A percentile compares a stretch with the other conserved stretches of the same genome.
phyloP scores from a whole-genome alignment of 2,329 filamentous ascomycete genomes.

The Colletotrichum abscissum region DNA sequence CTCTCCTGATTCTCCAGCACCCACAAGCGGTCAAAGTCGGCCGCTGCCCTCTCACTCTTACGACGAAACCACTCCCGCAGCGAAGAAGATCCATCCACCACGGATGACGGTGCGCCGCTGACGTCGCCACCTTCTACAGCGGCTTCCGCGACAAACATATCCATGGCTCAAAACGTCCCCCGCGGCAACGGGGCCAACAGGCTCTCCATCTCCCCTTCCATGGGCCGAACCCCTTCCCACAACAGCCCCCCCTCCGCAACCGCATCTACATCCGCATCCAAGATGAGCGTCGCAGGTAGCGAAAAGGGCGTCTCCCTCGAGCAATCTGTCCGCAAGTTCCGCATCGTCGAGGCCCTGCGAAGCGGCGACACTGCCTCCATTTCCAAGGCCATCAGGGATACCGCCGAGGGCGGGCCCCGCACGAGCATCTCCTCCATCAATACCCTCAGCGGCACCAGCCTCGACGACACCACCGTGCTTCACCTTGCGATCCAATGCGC shows the following conservation, averaged over 20 bases:
- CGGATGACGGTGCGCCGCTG: conserved; percentile 59
- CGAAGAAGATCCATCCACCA: conserved; percentile 62
- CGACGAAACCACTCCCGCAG: conserved; percentile 62
- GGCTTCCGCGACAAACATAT: conserved; percentile 44
- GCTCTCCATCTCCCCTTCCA: conserved; percentile 56
- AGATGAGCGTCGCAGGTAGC: conserved; percentile 37
- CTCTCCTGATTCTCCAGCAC: conserved; percentile 41
- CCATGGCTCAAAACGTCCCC: conserved; percentile 49
- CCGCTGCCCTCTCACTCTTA: conserved; percentile 64
- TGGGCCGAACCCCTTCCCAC: conserved; percentile 55
- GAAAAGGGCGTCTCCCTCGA: conserved; percentile 75
- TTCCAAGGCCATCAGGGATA: conserved; percentile 83
- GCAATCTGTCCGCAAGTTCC: conserved; percentile 93
- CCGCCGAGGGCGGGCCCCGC: conserved; percentile 62
- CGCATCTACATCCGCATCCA: conserved; percentile 29
- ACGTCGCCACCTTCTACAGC: conserved; percentile 46
- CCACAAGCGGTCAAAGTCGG: conserved; percentile 67
- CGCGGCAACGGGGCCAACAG: conserved; percentile 57
- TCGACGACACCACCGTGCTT: conserved; percentile 89
- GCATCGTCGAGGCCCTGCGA: conserved; percentile 90
- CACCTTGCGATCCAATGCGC: conserved; percentile 97
- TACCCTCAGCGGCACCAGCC: conserved; percentile 52
- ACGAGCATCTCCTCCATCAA: conserved; percentile 67
- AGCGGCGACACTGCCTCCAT: conserved; percentile 93
- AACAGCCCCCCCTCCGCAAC: conserved; percentile 39